phyloP scores from a whole-genome alignment of 2,329 filamentous ascomycete species.

The Ophiostoma angusticollis region DNA sequence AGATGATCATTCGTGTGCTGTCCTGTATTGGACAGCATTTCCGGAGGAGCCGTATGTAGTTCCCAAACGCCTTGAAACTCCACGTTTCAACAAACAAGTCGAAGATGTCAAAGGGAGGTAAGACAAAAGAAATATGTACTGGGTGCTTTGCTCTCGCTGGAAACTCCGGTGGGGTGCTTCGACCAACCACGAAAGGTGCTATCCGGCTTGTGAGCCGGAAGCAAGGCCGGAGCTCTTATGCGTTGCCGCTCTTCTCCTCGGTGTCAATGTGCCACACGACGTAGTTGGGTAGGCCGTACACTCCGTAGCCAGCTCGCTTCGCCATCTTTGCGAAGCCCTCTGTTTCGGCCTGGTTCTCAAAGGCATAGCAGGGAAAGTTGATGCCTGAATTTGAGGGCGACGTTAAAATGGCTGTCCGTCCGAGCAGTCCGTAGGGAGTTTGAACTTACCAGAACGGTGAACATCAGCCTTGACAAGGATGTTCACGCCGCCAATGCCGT shows the following conservation, averaged over 20 bases:
- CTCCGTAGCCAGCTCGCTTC: conserved; percentile 84
- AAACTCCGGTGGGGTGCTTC: too few relatives aligned
- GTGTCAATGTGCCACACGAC: conserved; percentile 99
- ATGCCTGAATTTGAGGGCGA: conserved; percentile 71
- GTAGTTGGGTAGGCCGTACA: conserved; percentile 89
- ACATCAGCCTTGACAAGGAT: conserved; percentile 97
- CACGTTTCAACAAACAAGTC: conserved; percentile 7
- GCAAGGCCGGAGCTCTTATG: conserved; percentile 20
- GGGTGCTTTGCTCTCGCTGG: too few relatives aligned
- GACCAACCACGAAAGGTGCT: too few relatives aligned
- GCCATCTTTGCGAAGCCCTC: conserved; percentile 99
- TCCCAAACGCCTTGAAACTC: conserved; percentile 11
- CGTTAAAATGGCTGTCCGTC: too few relatives aligned
- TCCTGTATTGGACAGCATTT: too few relatives aligned
- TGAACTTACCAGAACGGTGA: conserved; percentile 69
- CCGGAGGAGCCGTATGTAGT: too few relatives aligned
- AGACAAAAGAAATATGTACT: neutral
- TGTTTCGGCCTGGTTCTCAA: conserved; percentile 97
- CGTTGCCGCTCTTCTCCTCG: conserved; percentile 80
- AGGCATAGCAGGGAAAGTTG: conserved; percentile 93
- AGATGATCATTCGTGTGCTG: too few relatives aligned
- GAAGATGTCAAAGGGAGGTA: neutral
- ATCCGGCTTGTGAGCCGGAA: too few relatives aligned
- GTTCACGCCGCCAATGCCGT: conserved; percentile 93
- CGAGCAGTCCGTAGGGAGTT: too few relatives aligned